Evolutionary conservation across 1,284 basidiomycete genomes (phyloP).

Genomic region (Butyriboletus appendiculatus): DNA sequence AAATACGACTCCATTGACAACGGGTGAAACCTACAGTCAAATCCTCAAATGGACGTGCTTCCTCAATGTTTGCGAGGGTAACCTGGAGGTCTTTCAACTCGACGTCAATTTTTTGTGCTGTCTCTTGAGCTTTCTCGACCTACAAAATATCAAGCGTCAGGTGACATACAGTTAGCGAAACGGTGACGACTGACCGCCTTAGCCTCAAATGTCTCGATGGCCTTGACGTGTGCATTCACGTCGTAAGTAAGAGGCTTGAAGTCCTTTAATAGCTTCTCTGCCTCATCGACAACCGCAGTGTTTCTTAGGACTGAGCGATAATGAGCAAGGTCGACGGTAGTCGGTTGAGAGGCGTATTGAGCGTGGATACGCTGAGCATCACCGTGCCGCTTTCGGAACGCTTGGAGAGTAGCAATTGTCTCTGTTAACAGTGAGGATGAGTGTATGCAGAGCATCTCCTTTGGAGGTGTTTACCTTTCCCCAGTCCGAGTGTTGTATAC

Average conservation of each 20-base stretch:
- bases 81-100: constrained; percentile 93
- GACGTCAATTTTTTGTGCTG: constrained; percentile 87
- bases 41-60: constrained; percentile 97
- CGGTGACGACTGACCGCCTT: constrained; percentile 78
- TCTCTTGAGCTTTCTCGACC: constrained; percentile 92
- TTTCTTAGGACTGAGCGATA: constrained; percentile 95
- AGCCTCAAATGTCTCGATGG: constrained; percentile 95
- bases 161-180: neutral
- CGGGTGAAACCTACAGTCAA: constrained; percentile 68
- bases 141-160: constrained; percentile 36
- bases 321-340: constrained; percentile 86
- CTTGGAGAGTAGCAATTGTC: constrained; percentile 86
- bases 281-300: constrained; percentile 88
- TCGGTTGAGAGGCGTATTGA: constrained; percentile 72
- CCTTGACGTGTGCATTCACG: constrained; percentile 88
- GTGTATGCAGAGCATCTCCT: neutral
- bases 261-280: constrained; percentile 85
- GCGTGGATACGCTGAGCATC: constrained; percentile 83
- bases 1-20: neutral
- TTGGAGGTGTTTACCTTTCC: constrained; percentile 69
- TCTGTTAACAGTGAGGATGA: constrained; percentile 49
- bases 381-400: constrained; percentile 94
- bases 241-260: constrained; percentile 99
- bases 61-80: constrained; percentile 97
- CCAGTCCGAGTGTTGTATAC: constrained; percentile 88